A percentile compares a stretch with the other conserved stretches of the same genome.
phyloP scores from a whole-genome alignment of 192 early-diverging fungal species.

The Coemansia sp. region DNA sequence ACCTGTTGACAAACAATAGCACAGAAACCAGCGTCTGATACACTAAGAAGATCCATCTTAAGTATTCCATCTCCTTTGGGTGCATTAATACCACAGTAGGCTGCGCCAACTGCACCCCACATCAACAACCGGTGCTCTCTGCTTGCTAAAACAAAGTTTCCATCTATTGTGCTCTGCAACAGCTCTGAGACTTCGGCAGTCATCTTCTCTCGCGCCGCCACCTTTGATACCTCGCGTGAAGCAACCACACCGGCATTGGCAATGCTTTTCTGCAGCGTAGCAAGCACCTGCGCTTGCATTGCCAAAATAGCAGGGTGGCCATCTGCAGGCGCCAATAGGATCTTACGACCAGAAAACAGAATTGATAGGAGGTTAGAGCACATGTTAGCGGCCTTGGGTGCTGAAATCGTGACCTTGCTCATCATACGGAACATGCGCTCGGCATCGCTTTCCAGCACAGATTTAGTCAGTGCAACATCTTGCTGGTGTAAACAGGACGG shows the following conservation, averaged over 20 bases:
- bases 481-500: background rate
- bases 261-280: constrained; percentile 14
- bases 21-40: constrained; percentile 1
- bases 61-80: constrained; percentile 12
- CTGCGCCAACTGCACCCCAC: constrained; percentile 16
- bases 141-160: background rate
- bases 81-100: constrained; percentile 14
- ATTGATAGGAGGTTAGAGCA: constrained; percentile 12
- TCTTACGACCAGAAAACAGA: constrained; percentile 11
- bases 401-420: constrained; percentile 32
- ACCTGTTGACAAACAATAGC: constrained; percentile 9
- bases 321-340: background rate
- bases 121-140: constrained; percentile 11
- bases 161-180: background rate
- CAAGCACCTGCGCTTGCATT: constrained; percentile 9
- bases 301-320: background rate
- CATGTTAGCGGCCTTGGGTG: constrained; percentile 8
- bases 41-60: background rate
- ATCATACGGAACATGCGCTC: constrained; percentile 41
- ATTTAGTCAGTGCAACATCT: background rate
- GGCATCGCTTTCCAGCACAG: constrained; percentile 24
- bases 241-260: background rate
- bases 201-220: constrained; percentile 16
- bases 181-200: constrained; percentile 2
- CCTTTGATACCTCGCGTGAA: constrained; percentile 4